Evolutionary conservation across 2,329 filamentous ascomycete species (phyloP).

Genomic region (Alternaria atra): DNA sequence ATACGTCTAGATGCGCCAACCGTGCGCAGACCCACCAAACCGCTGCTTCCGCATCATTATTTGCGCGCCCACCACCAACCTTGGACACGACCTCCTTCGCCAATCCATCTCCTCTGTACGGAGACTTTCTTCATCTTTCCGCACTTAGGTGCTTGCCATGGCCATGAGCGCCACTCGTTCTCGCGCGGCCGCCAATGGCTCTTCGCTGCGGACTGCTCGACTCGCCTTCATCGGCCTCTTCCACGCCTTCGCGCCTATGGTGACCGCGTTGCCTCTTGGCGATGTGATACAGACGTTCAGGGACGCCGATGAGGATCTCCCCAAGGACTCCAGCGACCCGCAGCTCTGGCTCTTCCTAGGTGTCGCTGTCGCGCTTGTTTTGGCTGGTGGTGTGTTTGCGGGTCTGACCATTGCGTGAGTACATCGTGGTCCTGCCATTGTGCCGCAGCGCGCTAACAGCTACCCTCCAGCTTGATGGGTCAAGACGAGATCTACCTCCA

Average conservation of each 20-base stretch:
- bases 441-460: slow-evolving; percentile 39
- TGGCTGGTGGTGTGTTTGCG: slow-evolving; percentile 91
- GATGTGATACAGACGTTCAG: slow-evolving; percentile 29
- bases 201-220: slow-evolving; percentile 34
- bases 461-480: slow-evolving; percentile 64
- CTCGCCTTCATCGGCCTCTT: slow-evolving; percentile 41
- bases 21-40: slow-evolving; percentile 9
- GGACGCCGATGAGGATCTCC: slow-evolving; percentile 38
- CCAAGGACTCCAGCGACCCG: slow-evolving; percentile 61
- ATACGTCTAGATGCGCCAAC: not conserved
- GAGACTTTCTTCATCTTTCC: slow-evolving; percentile 21
- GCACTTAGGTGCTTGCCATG: slow-evolving; percentile 26
- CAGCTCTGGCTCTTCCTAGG: slow-evolving; percentile 82
- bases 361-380: slow-evolving; percentile 80
- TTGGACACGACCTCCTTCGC: not conserved
- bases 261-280: slow-evolving; percentile 42
- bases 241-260: slow-evolving; percentile 45
- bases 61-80: slow-evolving; percentile 15
- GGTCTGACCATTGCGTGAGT: slow-evolving; percentile 87
- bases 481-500: slow-evolving; percentile 97
- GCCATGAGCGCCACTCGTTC: slow-evolving; percentile 41
- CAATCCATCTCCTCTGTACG: slow-evolving; percentile 9
- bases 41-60: slow-evolving; percentile 19
- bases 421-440: slow-evolving; percentile 4
- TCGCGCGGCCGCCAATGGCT: slow-evolving; percentile 41